Percentiles rank a stretch among this genome's conserved stretches.
These are phyloP conservation scores for Paecilomyces sp. DNA, from an alignment of 2,329 filamentous ascomycete genomes.

Conservation along the genomic window DNA sequence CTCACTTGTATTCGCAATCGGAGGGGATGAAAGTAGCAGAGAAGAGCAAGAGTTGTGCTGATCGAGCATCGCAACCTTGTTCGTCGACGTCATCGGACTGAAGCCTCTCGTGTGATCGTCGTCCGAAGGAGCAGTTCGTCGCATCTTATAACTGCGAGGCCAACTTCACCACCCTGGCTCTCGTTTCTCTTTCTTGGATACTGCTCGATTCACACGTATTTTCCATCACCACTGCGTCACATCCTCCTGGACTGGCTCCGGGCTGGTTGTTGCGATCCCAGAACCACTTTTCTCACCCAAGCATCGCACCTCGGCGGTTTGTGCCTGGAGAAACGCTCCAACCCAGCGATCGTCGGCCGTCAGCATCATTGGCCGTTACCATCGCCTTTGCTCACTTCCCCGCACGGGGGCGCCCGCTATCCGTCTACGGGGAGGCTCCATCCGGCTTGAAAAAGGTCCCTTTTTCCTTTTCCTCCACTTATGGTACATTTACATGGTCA, in stretches of 20 bases:
- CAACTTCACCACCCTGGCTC: neutral
- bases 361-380: neutral
- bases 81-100: neutral
- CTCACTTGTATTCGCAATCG: neutral
- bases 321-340: neutral
- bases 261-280: neutral
- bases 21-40: neutral
- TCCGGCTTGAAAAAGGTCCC: neutral
- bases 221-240: neutral
- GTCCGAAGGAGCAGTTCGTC: neutral
- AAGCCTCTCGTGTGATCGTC: conserved; percentile 1
- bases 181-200: neutral
- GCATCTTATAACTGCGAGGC: neutral
- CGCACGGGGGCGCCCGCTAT: neutral
- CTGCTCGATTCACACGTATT: neutral
- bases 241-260: neutral
- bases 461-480: neutral
- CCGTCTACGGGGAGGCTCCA: neutral
- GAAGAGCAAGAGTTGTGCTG: neutral
- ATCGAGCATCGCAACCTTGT: neutral
- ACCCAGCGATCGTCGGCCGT: neutral
- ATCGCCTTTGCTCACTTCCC: neutral
- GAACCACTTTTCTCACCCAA: neutral
- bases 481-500: neutral
- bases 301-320: neutral